Percentiles rank a stretch among this genome's conserved stretches.
phyloP scores from a whole-genome alignment of 495 filamentous ascomycete species.

The Hypoxylon crocopeplum region DNA sequence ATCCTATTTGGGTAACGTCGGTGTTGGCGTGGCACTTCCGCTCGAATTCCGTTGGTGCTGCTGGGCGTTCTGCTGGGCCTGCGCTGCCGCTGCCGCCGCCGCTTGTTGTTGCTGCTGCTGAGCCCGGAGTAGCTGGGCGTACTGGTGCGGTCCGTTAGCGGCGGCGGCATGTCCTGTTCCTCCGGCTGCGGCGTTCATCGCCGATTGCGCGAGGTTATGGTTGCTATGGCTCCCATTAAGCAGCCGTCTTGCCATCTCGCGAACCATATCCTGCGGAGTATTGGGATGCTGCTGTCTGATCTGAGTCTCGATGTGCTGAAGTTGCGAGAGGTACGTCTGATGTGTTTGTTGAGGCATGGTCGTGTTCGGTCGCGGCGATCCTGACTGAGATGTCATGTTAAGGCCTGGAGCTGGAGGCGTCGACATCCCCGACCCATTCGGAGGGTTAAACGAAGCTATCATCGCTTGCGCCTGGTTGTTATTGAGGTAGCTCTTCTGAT shows the following conservation, averaged over 20 bases:
- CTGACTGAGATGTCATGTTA: constrained; percentile 46
- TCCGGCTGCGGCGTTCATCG: constrained; percentile 73
- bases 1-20: constrained; percentile 32
- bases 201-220: constrained; percentile 58
- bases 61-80: constrained; percentile 34
- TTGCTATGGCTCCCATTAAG: constrained; percentile 36
- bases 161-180: constrained; percentile 42
- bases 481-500: constrained; percentile 52
- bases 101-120: constrained; percentile 62
- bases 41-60: constrained; percentile 52
- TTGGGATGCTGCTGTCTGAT: constrained; percentile 40
- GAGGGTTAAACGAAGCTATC: constrained; percentile 48
- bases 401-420: constrained; percentile 47
- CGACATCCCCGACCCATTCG: constrained; percentile 48
- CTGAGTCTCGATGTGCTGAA: constrained; percentile 49
- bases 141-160: constrained; percentile 65
- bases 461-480: constrained; percentile 54
- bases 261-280: constrained; percentile 47
- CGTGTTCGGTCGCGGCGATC: constrained; percentile 44
- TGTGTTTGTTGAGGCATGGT: constrained; percentile 41
- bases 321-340: constrained; percentile 50
- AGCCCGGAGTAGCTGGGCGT: constrained; percentile 74
- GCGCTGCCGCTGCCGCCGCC: constrained; percentile 36
- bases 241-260: constrained; percentile 37
- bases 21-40: constrained; percentile 51